These are phyloP conservation scores for Kwoniella heveanensis DNA, from an alignment of 768 basidiomycete species.

Conservation along the genomic window DNA sequence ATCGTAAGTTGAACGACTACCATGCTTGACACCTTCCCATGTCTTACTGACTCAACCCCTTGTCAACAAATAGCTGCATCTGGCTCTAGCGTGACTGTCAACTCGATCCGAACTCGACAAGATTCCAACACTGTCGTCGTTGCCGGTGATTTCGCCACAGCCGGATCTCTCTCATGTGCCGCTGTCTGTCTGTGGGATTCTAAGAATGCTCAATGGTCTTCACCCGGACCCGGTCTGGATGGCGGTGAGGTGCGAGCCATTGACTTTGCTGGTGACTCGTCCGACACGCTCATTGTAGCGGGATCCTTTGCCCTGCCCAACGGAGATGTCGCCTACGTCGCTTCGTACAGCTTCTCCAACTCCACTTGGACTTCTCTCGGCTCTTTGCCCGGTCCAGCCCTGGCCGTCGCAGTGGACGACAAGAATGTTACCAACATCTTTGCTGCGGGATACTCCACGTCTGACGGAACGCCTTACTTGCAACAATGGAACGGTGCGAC, in stretches of 20 bases:
- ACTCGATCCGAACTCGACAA: constrained; percentile 68
- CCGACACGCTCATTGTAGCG: constrained; percentile 72
- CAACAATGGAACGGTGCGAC: constrained; percentile 78
- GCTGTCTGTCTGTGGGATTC: constrained; percentile 78
- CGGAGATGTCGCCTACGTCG: constrained; percentile 70
- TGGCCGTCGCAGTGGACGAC: constrained; percentile 81
- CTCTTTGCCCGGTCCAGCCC: constrained; percentile 79
- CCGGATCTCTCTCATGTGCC: constrained; percentile 72
- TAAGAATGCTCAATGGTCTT: constrained; percentile 71
- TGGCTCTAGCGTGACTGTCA: constrained; percentile 66
- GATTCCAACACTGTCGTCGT: constrained; percentile 71
- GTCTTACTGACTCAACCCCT: constrained; percentile 13
- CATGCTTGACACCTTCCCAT: too few relatives aligned
- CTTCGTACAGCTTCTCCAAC: constrained; percentile 71
- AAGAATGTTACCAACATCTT: constrained; percentile 81
- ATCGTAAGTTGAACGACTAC: too few relatives aligned
- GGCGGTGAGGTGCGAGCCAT: constrained; percentile 78
- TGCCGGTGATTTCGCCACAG: constrained; percentile 82
- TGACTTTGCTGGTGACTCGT: constrained; percentile 71
- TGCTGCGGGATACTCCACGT: constrained; percentile 77
- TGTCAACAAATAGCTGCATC: constrained; percentile 46
- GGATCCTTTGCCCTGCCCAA: constrained; percentile 74
- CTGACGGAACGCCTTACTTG: constrained; percentile 70
- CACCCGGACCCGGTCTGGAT: constrained; percentile 72
- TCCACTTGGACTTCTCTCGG: constrained; percentile 66